Percentiles rank a stretch among this genome's conserved stretches.
Evolutionary conservation across 1,284 basidiomycete species (phyloP).

Genomic region (Termitomyces sp.): DNA sequence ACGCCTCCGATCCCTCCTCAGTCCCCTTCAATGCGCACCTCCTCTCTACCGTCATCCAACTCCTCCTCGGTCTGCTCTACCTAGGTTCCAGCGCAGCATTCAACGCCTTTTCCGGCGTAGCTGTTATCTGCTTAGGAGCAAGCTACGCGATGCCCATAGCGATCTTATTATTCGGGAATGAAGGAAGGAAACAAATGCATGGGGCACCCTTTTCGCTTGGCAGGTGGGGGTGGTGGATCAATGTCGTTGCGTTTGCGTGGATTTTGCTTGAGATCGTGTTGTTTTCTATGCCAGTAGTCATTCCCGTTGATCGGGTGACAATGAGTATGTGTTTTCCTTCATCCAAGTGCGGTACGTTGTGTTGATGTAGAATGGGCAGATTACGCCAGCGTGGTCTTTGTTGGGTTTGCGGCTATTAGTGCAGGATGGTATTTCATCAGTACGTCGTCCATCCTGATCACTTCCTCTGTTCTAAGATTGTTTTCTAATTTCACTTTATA

Average conservation of each 20-base stretch:
- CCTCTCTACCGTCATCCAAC: constrained; percentile 47
- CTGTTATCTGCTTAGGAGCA: constrained; percentile 49
- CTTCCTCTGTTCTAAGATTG: no score
- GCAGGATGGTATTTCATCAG: constrained; percentile 54
- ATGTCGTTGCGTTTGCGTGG: constrained; percentile 44
- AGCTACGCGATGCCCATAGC: constrained; percentile 49
- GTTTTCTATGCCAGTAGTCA: constrained; percentile 53
- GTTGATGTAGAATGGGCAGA: constrained; percentile 27
- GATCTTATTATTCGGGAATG: constrained; percentile 31
- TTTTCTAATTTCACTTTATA: neutral
- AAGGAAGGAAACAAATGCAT: constrained; percentile 32
- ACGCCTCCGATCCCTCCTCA: constrained; percentile 23
- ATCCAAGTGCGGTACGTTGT: neutral
- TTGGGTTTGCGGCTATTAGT: constrained; percentile 50
- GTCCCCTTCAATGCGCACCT: constrained; percentile 57
- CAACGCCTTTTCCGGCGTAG: constrained; percentile 52
- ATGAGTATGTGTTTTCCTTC: constrained; percentile 38
- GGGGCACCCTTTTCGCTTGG: constrained; percentile 44
- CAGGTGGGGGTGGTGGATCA: constrained; percentile 32
- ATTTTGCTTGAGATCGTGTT: constrained; percentile 46
- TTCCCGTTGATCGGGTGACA: constrained; percentile 39
- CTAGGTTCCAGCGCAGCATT: constrained; percentile 52
- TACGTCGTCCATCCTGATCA: constrained; percentile 26
- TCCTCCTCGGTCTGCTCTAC: constrained; percentile 51
- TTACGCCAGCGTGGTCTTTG: constrained; percentile 58